phyloP scores from a whole-genome alignment of 2,329 filamentous ascomycete species.

The Zymoseptoria tritici region DNA sequence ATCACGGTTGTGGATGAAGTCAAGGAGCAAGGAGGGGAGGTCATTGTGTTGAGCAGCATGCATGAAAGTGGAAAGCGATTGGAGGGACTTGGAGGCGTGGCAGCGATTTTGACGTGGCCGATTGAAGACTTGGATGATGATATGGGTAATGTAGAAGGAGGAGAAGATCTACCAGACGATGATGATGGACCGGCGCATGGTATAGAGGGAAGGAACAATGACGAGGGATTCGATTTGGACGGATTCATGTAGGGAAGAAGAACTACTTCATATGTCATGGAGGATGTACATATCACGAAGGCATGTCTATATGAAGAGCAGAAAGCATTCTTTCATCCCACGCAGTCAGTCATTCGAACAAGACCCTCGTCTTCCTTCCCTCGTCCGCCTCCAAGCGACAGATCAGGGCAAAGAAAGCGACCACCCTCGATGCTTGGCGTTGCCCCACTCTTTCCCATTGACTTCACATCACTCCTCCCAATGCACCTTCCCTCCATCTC shows the following conservation, averaged over 20 bases:
- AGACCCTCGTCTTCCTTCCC: neutral
- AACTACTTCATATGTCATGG: neutral
- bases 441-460: neutral
- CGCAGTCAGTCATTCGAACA: neutral
- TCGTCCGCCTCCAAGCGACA: neutral
- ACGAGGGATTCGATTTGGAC: neutral
- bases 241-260: neutral
- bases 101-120: conserved; percentile 84
- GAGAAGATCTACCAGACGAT: conserved; percentile 14
- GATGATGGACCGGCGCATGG: conserved; percentile 8
- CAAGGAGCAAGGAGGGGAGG: conserved; percentile 74
- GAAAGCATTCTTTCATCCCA: conserved; percentile 1
- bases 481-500: neutral
- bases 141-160: conserved; percentile 17
- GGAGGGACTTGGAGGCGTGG: conserved; percentile 77
- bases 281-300: neutral
- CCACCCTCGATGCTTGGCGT: neutral
- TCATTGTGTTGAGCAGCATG: conserved; percentile 80
- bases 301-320: conserved; percentile 11
- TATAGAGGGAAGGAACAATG: conserved; percentile 13
- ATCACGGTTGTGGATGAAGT: conserved; percentile 83
- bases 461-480: neutral
- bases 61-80: conserved; percentile 88
- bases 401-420: neutral
- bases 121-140: conserved; percentile 70